Conservation (phyloP, 345 rosid species). For the Citrus mangshanensis region DNA sequence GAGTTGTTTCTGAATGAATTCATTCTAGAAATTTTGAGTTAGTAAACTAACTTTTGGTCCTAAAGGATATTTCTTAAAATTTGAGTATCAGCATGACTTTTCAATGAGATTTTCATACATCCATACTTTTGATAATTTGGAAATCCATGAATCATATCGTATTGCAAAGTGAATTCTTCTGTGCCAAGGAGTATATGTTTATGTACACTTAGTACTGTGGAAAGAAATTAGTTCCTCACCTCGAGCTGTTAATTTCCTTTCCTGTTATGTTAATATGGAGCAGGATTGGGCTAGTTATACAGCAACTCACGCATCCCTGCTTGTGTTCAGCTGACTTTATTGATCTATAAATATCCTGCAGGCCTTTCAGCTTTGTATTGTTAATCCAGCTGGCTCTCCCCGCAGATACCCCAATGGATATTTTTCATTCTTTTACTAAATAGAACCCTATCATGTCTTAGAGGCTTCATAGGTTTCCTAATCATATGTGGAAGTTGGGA, state of each 20-base stretch:
- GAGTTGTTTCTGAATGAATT: background rate
- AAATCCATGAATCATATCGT: background rate
- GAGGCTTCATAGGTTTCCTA: background rate
- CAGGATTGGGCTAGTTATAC: background rate
- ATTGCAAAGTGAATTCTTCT: background rate
- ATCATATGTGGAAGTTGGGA: background rate
- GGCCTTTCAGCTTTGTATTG: background rate
- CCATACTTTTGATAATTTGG: background rate
- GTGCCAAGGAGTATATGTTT: background rate
- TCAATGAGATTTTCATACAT: background rate
- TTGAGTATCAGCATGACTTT: background rate
- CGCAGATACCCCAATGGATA: background rate
- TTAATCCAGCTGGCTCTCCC: background rate
- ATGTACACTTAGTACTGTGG: background rate
- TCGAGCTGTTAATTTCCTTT: background rate
- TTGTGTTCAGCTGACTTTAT: background rate
- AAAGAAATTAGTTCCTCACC: background rate
- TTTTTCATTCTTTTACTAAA: background rate
- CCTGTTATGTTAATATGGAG: background rate
- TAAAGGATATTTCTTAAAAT: background rate
- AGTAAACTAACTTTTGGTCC: background rate
- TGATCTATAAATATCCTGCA: background rate
- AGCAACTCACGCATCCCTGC: background rate
- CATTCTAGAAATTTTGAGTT: background rate
- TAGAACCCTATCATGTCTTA: background rate